These are phyloP conservation scores for Apiosordaria backusii DNA, from an alignment of 495 filamentous ascomycete species.

Conservation along the genomic window DNA sequence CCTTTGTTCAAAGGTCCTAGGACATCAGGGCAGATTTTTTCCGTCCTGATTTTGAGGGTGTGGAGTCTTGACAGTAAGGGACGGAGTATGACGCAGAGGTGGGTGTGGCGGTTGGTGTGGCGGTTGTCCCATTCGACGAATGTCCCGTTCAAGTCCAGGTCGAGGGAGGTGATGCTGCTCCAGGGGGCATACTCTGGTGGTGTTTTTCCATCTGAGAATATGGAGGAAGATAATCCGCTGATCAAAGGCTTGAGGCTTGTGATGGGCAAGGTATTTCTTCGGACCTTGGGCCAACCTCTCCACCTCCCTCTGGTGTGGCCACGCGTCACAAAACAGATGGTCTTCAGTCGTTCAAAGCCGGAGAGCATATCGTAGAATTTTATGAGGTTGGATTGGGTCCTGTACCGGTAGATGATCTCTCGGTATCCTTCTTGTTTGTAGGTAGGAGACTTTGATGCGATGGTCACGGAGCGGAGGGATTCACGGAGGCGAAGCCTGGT, in stretches of 20 bases:
- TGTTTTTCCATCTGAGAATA: no score
- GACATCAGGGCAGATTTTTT: slow-evolving; percentile 16
- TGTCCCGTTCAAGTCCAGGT: slow-evolving; percentile 23
- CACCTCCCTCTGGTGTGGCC: slow-evolving; percentile 16
- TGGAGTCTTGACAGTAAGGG: slow-evolving; percentile 14
- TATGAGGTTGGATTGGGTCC: slow-evolving; percentile 17
- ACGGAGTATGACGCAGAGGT: slow-evolving; percentile 19
- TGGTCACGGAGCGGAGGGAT: background rate
- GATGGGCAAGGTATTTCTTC: slow-evolving; percentile 10
- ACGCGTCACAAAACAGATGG: slow-evolving; percentile 13
- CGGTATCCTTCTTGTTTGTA: background rate
- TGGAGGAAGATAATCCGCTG: slow-evolving; percentile 3
- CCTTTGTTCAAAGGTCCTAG: background rate
- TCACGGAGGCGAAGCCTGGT: slow-evolving; percentile 13
- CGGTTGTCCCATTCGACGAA: background rate
- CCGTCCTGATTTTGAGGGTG: slow-evolving; percentile 10
- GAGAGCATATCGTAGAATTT: slow-evolving; percentile 14
- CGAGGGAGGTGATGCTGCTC: slow-evolving; percentile 18
- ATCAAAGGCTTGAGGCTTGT: slow-evolving; percentile 15
- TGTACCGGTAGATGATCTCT: slow-evolving; percentile 10
- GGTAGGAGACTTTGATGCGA: no score
- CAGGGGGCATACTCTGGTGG: no score
- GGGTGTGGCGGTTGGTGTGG: background rate
- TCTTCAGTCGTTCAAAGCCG: slow-evolving; percentile 16
- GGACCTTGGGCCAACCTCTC: slow-evolving; percentile 19